Evolutionary conservation across 1,284 basidiomycete species (phyloP).

Genomic region (Xanthoconium separans): DNA sequence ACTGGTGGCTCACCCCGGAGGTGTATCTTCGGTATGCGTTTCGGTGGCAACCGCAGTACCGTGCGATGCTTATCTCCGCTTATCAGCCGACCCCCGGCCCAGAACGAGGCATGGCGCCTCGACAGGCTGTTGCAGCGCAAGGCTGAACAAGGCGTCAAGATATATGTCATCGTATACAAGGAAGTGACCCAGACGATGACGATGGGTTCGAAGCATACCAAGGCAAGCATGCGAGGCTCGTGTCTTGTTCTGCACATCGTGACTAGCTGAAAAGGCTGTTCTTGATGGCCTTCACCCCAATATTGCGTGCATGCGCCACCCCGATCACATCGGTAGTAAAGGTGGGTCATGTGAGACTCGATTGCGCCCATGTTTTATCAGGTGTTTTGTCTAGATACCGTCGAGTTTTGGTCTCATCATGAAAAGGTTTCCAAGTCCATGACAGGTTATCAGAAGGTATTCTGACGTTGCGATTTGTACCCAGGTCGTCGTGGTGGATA

Average conservation of each 20-base stretch:
- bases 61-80: constrained; percentile 6
- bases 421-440: constrained; percentile 49
- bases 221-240: constrained; percentile 42
- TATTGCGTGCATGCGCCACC: constrained; percentile 84
- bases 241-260: not conserved
- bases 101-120: constrained; percentile 82
- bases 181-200: constrained; percentile 90
- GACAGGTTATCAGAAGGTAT: not conserved
- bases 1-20: constrained; percentile 94
- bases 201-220: constrained; percentile 84
- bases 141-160: constrained; percentile 85
- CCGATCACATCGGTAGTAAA: constrained; percentile 84
- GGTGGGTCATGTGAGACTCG: constrained; percentile 36
- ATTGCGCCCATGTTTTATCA: not conserved
- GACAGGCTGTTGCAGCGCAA: constrained; percentile 84
- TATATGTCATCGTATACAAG: constrained; percentile 90
- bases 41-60: not conserved
- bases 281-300: constrained; percentile 85
- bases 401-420: constrained; percentile 85
- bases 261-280: constrained; percentile 48
- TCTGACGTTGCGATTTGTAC: constrained; percentile 2
- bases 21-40: constrained; percentile 63
- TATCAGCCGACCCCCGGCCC: constrained; percentile 74
- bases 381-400: constrained; percentile 45
- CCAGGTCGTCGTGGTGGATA: constrained; percentile 82